phyloP scores from a whole-genome alignment of 108 stramenopile species.

The Skeletonema grethae region DNA sequence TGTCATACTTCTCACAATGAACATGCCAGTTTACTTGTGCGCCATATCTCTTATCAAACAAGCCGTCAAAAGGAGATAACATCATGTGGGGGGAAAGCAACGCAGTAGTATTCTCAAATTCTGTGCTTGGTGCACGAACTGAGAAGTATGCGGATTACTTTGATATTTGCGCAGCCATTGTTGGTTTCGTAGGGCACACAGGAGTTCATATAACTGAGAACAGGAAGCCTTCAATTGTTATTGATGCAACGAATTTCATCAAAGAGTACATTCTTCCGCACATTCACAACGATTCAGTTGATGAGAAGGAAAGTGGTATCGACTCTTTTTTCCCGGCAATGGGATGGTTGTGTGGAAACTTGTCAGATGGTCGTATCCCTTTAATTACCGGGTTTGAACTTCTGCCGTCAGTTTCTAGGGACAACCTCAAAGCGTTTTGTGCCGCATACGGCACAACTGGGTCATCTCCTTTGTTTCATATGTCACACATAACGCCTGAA shows the following conservation, averaged over 20 bases:
- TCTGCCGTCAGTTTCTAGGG: conserved; percentile 46
- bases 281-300: background rate
- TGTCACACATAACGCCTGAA: conserved; percentile 81
- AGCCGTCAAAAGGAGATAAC: conserved; percentile 49
- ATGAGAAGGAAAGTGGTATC: conserved; percentile 25
- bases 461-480: conserved; percentile 77
- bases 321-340: conserved; percentile 70
- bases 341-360: conserved; percentile 73
- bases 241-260: conserved; percentile 55
- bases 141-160: conserved; percentile 90
- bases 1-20: background rate
- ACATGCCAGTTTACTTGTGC: conserved; percentile 74
- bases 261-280: conserved; percentile 21
- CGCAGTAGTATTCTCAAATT: conserved; percentile 85
- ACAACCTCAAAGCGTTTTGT: conserved; percentile 82
- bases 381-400: conserved; percentile 71
- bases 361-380: conserved; percentile 77
- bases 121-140: conserved; percentile 76
- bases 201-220: conserved; percentile 67
- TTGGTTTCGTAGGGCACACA: conserved; percentile 60
- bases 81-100: conserved; percentile 85
- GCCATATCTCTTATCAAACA: conserved; percentile 66
- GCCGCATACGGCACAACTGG: conserved; percentile 88
- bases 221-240: conserved; percentile 54
- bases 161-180: conserved; percentile 80